These are phyloP conservation scores for Athelia sp. DNA, from an alignment of 1,284 basidiomycete species.

Conservation along the genomic window DNA sequence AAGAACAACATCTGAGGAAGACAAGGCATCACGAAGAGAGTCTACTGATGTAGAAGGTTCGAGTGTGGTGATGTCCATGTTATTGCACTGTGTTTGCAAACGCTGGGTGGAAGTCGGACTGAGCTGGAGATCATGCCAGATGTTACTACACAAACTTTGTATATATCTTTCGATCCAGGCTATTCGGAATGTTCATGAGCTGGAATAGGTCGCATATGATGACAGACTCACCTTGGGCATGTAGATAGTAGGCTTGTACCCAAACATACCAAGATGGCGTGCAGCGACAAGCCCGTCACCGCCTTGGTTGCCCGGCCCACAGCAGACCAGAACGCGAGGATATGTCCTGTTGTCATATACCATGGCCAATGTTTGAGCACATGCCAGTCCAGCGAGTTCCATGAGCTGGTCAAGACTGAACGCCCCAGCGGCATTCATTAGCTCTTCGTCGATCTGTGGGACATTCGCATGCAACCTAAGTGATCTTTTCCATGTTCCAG, in stretches of 20 bases:
- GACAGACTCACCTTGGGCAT: constrained; percentile 86
- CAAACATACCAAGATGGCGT: constrained; percentile 89
- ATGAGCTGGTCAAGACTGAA: constrained; percentile 96
- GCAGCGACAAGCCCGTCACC: constrained; percentile 98
- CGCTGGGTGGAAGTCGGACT: constrained; percentile 36
- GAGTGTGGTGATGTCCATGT: constrained; percentile 76
- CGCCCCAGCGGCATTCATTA: constrained; percentile 80
- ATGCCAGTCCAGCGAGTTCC: constrained; percentile 97
- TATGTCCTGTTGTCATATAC: constrained; percentile 68
- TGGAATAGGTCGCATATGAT: constrained; percentile 8
- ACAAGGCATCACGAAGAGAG: constrained; percentile 50
- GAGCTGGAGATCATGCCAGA: background rate
- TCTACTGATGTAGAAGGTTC: constrained; percentile 43
- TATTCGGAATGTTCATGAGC: constrained; percentile 20
- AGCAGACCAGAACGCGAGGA: constrained; percentile 82
- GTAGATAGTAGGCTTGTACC: constrained; percentile 81
- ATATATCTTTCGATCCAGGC: constrained; percentile 88
- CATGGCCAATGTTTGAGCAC: constrained; percentile 83
- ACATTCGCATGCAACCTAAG: constrained; percentile 4
- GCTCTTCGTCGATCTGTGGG: constrained; percentile 82
- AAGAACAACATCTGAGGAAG: constrained; percentile 77
- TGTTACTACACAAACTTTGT: constrained; percentile 47
- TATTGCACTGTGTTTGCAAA: constrained; percentile 82
- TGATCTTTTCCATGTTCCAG: background rate
- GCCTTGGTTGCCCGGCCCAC: constrained; percentile 96